Conservation (phyloP, 352 stramenopile species). For the Thraustotheca clavata region DNA sequence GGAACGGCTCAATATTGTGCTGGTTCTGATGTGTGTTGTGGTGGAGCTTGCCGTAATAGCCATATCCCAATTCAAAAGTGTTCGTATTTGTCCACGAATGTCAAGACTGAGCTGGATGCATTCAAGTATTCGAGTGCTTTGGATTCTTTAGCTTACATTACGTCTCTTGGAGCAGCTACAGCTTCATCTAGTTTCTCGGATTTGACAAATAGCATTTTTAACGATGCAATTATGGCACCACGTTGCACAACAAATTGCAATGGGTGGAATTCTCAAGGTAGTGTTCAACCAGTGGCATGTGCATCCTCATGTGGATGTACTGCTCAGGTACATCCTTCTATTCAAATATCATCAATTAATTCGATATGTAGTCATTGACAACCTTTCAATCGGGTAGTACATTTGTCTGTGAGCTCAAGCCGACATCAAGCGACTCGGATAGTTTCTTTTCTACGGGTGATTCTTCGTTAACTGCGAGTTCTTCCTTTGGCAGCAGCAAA, state of each 20-base stretch:
- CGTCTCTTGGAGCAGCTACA: background rate
- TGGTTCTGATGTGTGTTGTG: conserved; percentile 13
- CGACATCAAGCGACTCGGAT: background rate
- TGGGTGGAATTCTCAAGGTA: conserved; percentile 4
- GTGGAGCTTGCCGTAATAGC: conserved; percentile 18
- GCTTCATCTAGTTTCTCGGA: background rate
- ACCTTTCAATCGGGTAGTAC: conserved; percentile 1
- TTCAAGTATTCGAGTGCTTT: background rate
- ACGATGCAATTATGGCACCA: background rate
- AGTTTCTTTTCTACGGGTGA: conserved; percentile 17
- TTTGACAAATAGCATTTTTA: background rate
- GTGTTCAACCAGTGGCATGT: background rate
- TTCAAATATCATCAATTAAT: background rate
- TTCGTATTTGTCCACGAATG: conserved; percentile 1
- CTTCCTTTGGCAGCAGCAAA: background rate
- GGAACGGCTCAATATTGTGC: background rate
- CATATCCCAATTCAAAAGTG: background rate
- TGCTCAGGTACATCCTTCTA: background rate
- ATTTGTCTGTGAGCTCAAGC: conserved; percentile 17
- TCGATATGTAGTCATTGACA: background rate
- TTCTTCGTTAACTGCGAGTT: background rate
- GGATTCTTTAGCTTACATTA: conserved; percentile 7
- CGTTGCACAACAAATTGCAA: conserved; percentile 19
- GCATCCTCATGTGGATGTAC: conserved; percentile 6
- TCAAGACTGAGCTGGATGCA: background rate